Percentiles rank a stretch among this genome's conserved stretches.
Conservation (phyloP, 2,329 filamentous ascomycete genomes). For the Ceratocystis colombiana region DNA sequence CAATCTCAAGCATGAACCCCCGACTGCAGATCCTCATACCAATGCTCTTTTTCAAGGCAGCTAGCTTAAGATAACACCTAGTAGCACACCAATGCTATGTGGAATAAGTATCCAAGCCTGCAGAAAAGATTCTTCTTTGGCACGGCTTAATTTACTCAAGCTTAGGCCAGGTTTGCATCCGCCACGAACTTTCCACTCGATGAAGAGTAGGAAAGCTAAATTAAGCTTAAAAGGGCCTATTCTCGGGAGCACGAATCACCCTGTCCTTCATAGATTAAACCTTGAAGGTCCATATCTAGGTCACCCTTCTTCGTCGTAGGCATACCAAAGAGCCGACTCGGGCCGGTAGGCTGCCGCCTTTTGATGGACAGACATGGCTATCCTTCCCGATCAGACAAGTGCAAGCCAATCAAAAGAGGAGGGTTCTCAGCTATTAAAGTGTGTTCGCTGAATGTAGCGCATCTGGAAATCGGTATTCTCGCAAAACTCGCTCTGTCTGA, state of each 20-base stretch:
- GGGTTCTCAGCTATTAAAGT: not conserved
- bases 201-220: no score
- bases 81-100: not conserved
- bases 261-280: no score
- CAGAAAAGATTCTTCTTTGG: not conserved
- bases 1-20: not conserved
- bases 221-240: no score
- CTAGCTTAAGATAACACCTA: not conserved
- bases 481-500: not conserved
- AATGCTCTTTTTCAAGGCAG: not conserved
- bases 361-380: slow-evolving; percentile 3
- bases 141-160: no score
- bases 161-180: no score
- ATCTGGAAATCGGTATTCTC: not conserved
- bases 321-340: no score
- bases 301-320: no score
- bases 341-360: no score
- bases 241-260: no score
- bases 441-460: slow-evolving; percentile 15
- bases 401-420: not conserved
- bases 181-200: no score
- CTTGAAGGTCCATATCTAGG: no score
- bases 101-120: not conserved
- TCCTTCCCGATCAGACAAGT: slow-evolving; percentile 7
- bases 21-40: not conserved